Base-by-base conservation (phyloP, 441 rosid species). In the Rhodomyrtus psidioides region DNA sequence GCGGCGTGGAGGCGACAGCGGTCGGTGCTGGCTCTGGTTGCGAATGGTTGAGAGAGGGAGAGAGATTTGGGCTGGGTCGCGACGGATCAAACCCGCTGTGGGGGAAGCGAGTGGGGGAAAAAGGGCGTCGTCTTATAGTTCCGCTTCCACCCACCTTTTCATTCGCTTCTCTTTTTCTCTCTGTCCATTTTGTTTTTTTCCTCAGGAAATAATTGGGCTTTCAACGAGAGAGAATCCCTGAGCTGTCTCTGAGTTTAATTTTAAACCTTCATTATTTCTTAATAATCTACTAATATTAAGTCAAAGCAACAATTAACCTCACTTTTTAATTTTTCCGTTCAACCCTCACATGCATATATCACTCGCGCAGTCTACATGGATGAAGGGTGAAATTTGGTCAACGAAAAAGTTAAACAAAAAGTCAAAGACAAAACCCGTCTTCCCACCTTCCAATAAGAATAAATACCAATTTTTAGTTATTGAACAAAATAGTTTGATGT, bases 301-400 rank as follows among this genome's bases (percentile, higher is more conserved):
- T 34, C 15, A 12, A 28, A 34, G 19, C 26, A 65, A 12, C 19
- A 65, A 34, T 19, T 34, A 65, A 13, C 39, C 49, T 34, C n/a
- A 0, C 7, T 42, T 34, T 65, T 65, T 19, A 65, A 9, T 34
- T 34, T 65, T 9, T 19, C 14, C 7, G 4, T 34, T 34, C n/a
- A 19, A 34, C 49, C n/a, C 44, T 8, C 15, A 0, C 34, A 34
- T 19, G 15, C 76, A 65, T 23, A 5, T 30, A 46, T 13, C 14
- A 12, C 53, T 53, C 5, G 21, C 5, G 4, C 14, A 0, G 2
- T 19, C 10, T 34, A 34, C 14, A 34, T 7, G 0, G 26, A 65
- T 1, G 26, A 9, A 19, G 9, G 15, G 46, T 65, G 19, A 34
- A 65, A 34, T 19, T 34, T 34, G 1, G 24, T 65, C 0, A 0